These are phyloP conservation scores for Globisporangium perplexum DNA, from an alignment of 352 stramenopile species.

Conservation along the genomic window DNA sequence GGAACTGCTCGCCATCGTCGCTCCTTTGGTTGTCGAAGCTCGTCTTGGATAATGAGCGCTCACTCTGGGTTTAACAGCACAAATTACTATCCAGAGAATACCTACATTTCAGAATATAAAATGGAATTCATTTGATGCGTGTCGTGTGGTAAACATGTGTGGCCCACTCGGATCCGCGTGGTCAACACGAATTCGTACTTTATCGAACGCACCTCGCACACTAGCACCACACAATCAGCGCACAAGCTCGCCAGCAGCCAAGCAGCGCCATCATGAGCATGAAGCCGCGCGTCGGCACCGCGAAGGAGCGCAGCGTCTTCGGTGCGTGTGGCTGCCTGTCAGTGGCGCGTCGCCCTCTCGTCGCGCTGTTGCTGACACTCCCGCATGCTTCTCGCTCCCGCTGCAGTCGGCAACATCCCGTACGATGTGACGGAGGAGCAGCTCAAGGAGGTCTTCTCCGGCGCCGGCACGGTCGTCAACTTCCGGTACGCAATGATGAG, in stretches of 20 bases:
- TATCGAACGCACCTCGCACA: background rate
- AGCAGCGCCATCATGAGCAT: slow-evolving; percentile 12
- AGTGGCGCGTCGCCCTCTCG: background rate
- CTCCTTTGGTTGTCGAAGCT: background rate
- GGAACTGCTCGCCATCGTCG: slow-evolving; percentile 22
- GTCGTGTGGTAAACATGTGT: background rate
- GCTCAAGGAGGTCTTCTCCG: slow-evolving; percentile 86
- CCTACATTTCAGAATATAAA: background rate
- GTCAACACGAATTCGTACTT: background rate
- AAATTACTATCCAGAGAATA: background rate
- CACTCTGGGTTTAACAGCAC: background rate
- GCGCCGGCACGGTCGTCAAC: slow-evolving; percentile 76
- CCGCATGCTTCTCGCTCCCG: no score
- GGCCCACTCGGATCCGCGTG: background rate
- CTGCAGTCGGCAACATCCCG: slow-evolving; percentile 86
- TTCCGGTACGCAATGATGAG: slow-evolving; percentile 43
- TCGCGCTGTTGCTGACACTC: background rate
- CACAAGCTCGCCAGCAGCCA: no score
- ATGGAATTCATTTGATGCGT: background rate
- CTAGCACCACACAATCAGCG: background rate
- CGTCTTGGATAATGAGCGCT: background rate
- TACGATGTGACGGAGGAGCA: slow-evolving; percentile 87
- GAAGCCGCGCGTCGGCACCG: slow-evolving; percentile 55
- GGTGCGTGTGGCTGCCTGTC: slow-evolving; percentile 31
- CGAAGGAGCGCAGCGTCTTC: slow-evolving; percentile 86